Evolutionary conservation across 352 stramenopile genomes (phyloP), one percentile per base, ranked within the genome.

Genomic region (Phytophthora idaei): DNA sequence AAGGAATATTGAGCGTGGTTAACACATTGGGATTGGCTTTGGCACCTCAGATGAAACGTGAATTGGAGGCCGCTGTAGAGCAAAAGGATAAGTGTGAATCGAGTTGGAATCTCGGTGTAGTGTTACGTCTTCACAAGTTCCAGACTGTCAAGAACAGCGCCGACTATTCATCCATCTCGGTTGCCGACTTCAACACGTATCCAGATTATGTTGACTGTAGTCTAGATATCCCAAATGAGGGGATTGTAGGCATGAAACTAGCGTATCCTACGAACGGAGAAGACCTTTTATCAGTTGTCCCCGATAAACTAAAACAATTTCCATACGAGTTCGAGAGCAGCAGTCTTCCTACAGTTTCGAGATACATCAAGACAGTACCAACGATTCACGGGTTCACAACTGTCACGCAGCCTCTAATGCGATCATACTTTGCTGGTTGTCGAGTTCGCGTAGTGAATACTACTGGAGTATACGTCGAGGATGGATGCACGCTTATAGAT

Each of bases 121-220:
- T 71, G 15, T 10, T 75, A 3, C 67, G 62, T 14, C 37, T 75
- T 14, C 61, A 69, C 46, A 71, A 50, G n/a, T 75, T 72, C 44
- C 67, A 75, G 42, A 52, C 46, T 4, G 53, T 67, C 7, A 66
- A 57, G 15, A 36, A 49, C 0, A 72, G 56, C 29, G n/a, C 41
- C 6, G 57, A 68, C 9, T 75, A 75, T 17, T 45, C 67, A 7
- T 72, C 62, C 2, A 54, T 75, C 28, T 54, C 67, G 5, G 57
- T 70, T 14, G 68, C 68, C 2, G 68, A 76, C 42, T 52, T 63
- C 34, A 76, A 52, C n/a, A 71, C 65, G 12, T 75, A 65, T 21
- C 62, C 68, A 4, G 51, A 75, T 27, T 75, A 72, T 36, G 68
- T 62, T 0, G 67, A 74, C 8, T 74, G 67, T 34, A 56, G 61